Percentiles rank a stretch among this genome's conserved stretches.
phyloP scores from a whole-genome alignment of 345 rosid genomes.

The Crucihimalaya himalaica region DNA sequence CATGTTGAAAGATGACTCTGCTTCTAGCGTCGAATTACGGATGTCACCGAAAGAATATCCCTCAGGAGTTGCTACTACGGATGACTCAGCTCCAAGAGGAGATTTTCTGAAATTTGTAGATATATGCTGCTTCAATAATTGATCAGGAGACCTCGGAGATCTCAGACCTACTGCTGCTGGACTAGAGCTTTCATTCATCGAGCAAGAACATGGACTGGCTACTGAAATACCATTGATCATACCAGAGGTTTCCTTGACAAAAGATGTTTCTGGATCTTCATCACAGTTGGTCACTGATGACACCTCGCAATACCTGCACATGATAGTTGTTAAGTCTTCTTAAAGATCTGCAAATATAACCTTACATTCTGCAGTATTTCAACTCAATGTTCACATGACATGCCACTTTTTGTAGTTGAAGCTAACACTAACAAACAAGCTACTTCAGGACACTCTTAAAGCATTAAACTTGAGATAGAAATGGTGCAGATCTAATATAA shows the following conservation, averaged over 20 bases:
- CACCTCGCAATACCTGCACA: constrained; percentile 55
- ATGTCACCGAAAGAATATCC: constrained; percentile 41
- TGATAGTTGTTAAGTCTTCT: not conserved
- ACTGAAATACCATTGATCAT: constrained; percentile 37
- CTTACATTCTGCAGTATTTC: constrained; percentile 14
- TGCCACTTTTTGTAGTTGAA: constrained; percentile 27
- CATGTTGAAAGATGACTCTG: constrained; percentile 52
- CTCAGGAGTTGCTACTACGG: constrained; percentile 49
- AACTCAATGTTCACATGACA: constrained; percentile 13
- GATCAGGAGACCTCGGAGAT: constrained; percentile 52
- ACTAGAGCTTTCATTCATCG: constrained; percentile 51
- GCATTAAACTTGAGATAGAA: constrained; percentile 4
- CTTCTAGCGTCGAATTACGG: constrained; percentile 45
- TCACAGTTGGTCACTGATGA: constrained; percentile 41
- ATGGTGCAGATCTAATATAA: not conserved
- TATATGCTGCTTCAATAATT: constrained; percentile 42
- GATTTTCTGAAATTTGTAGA: constrained; percentile 42
- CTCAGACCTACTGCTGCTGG: constrained; percentile 51
- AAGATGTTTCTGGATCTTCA: constrained; percentile 56
- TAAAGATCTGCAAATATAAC: constrained; percentile 1
- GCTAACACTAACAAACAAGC: constrained; percentile 1
- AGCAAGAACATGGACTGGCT: constrained; percentile 55
- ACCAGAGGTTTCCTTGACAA: constrained; percentile 62
- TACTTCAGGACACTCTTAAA: not conserved
- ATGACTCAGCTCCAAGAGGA: constrained; percentile 40